Evolutionary conservation across 176 grass and related monocot genomes (phyloP).

Genomic region (Urochloa ruziziensis): DNA sequence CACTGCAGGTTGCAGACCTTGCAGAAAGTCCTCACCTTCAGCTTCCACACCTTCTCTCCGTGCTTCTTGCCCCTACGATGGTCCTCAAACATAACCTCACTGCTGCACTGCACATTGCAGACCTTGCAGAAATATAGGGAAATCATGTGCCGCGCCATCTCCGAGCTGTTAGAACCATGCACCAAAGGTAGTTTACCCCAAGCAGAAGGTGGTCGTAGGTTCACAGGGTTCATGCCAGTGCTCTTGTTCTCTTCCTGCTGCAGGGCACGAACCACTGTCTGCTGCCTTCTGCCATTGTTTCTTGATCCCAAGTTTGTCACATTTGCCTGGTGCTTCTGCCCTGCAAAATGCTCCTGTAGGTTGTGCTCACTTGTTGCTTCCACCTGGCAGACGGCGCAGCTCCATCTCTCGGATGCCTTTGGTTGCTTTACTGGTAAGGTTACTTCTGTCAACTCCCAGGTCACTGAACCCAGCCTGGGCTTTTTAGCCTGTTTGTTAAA

Average conservation of each 20-base stretch:
- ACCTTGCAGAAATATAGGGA: not conserved
- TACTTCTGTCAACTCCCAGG: not conserved
- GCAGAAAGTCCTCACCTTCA: not conserved
- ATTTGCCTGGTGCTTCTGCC: not conserved
- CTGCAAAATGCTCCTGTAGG: not conserved
- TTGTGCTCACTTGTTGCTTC: not conserved
- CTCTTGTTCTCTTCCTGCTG: too few species aligned
- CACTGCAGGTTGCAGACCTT: not conserved
- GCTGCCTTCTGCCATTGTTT: not conserved
- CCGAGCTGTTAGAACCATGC: not conserved
- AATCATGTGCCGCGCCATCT: not conserved
- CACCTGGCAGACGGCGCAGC: not conserved
- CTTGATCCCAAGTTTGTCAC: not conserved
- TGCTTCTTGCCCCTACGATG: not conserved
- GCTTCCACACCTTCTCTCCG: not conserved
- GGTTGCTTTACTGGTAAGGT: not conserved
- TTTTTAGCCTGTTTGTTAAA: not conserved
- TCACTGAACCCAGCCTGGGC: not conserved
- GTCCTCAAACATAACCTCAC: not conserved
- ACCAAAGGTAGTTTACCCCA: too few species aligned
- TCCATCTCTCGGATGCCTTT: not conserved
- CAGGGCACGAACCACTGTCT: too few species aligned
- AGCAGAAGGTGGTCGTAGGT: too few species aligned
- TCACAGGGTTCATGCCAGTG: too few species aligned
- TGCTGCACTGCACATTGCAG: not conserved